Evolutionary conservation across 805 yeast species (phyloP).

Genomic region (Candida krabiensis): DNA sequence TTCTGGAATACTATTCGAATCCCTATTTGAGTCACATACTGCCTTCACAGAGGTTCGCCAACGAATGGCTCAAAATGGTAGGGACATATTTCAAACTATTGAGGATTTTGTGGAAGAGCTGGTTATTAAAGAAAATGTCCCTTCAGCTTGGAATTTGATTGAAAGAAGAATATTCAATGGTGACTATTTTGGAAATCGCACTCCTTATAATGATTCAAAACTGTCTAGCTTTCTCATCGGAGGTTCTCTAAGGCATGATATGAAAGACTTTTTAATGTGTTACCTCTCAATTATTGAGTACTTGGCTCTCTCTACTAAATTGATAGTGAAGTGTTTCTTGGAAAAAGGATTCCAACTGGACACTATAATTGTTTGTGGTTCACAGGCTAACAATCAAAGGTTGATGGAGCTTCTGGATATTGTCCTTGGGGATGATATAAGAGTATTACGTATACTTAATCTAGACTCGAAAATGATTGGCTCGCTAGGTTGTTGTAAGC

Average conservation of each 20-base stretch:
- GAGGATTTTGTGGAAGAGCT: conserved; percentile 25
- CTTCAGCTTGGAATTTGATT: conserved; percentile 14
- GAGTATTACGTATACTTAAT: conserved; percentile 4
- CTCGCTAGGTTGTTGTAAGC: conserved; percentile 15
- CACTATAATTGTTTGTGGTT: conserved; percentile 48
- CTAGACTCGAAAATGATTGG: conserved; percentile 16
- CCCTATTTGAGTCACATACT: conserved; percentile 44
- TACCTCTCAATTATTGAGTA: conserved; percentile 52
- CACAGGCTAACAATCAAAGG: conserved; percentile 50
- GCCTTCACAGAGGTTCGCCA: conserved; percentile 5
- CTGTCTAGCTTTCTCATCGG: conserved; percentile 53
- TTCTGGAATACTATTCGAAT: conserved; percentile 53
- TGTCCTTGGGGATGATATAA: conserved; percentile 20
- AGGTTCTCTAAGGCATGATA: conserved; percentile 38
- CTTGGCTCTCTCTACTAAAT: conserved; percentile 49
- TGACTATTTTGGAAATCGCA: conserved; percentile 57
- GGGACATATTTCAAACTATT: conserved; percentile 5
- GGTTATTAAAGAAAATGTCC: conserved; percentile 17
- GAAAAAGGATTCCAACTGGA: conserved; percentile 24
- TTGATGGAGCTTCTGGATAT: conserved; percentile 34
- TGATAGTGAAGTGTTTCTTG: conserved; percentile 35
- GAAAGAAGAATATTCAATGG: conserved; percentile 47
- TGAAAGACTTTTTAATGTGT: conserved; percentile 37
- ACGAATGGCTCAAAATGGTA: conserved; percentile 8
- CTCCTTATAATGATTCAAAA: conserved; percentile 50